These are phyloP conservation scores for Hydnomerulius pinastri DNA, from an alignment of 768 basidiomycete species.

Conservation along the genomic window DNA sequence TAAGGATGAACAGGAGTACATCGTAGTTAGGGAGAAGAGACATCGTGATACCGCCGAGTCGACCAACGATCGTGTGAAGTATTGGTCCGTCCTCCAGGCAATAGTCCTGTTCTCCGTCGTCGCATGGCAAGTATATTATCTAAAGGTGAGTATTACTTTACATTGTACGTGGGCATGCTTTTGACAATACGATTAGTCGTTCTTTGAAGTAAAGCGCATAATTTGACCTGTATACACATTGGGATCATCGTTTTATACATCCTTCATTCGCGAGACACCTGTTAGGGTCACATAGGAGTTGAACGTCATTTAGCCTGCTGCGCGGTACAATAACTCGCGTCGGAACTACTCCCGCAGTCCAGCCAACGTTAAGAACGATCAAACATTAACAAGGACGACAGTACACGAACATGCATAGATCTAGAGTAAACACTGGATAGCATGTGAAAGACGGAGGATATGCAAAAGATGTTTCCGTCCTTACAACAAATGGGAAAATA, in stretches of 20 bases:
- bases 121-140: conserved; percentile 96
- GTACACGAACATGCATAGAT: conserved; percentile 30
- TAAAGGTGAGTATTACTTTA: conserved; percentile 60
- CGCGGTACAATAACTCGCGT: too few relatives aligned
- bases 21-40: conserved; percentile 87
- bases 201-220: conserved; percentile 91
- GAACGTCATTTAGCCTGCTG: neutral
- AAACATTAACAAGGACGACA: conserved; percentile 13
- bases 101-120: conserved; percentile 87
- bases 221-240: conserved; percentile 47
- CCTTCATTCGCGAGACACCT: neutral
- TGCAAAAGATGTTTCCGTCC: conserved; percentile 5
- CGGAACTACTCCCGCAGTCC: too few relatives aligned
- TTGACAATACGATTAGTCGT: conserved; percentile 49
- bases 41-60: conserved; percentile 95
- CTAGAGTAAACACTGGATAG: conserved; percentile 26
- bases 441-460: conserved; percentile 14
- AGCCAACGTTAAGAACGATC: conserved; percentile 3
- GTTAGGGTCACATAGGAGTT: neutral
- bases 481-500: conserved; percentile 8
- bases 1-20: conserved; percentile 99
- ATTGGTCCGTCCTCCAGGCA: conserved; percentile 96
- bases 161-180: neutral
- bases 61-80: conserved; percentile 94
- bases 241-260: neutral